Percentiles rank a stretch among this genome's conserved stretches.
Conservation (phyloP, 129 eudicot species). For the Flaveria bidentis region DNA sequence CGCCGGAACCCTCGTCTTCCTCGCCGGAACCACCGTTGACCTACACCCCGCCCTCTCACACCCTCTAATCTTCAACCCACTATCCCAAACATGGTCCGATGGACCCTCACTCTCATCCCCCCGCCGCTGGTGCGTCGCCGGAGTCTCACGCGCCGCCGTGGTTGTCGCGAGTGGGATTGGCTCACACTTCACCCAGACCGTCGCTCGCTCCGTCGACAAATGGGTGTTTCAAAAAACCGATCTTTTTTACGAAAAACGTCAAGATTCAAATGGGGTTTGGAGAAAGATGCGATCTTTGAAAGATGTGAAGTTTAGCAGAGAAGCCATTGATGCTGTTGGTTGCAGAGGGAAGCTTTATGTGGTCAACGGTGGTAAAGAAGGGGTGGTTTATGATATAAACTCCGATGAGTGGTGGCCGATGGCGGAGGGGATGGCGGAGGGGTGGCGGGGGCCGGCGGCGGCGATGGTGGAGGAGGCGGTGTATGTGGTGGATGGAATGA, state of each 20-base stretch:
- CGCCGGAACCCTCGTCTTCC: conserved; percentile 43
- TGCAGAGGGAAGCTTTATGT: conserved; percentile 60
- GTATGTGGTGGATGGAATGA: conserved; percentile 56
- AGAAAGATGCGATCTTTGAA: conserved; percentile 42
- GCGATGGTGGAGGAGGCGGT: conserved; percentile 66
- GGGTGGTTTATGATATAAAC: conserved; percentile 54
- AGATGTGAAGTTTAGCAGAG: conserved; percentile 63
- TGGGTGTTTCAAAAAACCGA: conserved; percentile 42
- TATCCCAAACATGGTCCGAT: conserved; percentile 42
- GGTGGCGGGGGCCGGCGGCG: conserved; percentile 95
- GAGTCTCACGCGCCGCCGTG: conserved; percentile 44
- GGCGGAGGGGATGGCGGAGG: conserved; percentile 67
- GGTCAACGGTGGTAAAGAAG: conserved; percentile 78
- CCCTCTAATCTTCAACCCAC: conserved; percentile 65
- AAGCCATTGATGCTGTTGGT: conserved; percentile 78
- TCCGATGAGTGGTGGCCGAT: conserved; percentile 59
- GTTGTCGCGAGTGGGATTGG: conserved; percentile 79
- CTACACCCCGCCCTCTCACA: conserved; percentile 58
- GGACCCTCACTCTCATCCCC: conserved; percentile 60
- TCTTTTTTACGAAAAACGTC: neutral
- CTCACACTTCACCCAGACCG: conserved; percentile 48
- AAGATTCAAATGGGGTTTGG: conserved; percentile 39
- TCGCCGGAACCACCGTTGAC: conserved; percentile 61
- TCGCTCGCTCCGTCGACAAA: conserved; percentile 70
- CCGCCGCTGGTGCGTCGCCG: conserved; percentile 79